Base-by-base conservation (phyloP, 2,329 filamentous ascomycete species). In the Ophiostoma triangulosporum region DNA sequence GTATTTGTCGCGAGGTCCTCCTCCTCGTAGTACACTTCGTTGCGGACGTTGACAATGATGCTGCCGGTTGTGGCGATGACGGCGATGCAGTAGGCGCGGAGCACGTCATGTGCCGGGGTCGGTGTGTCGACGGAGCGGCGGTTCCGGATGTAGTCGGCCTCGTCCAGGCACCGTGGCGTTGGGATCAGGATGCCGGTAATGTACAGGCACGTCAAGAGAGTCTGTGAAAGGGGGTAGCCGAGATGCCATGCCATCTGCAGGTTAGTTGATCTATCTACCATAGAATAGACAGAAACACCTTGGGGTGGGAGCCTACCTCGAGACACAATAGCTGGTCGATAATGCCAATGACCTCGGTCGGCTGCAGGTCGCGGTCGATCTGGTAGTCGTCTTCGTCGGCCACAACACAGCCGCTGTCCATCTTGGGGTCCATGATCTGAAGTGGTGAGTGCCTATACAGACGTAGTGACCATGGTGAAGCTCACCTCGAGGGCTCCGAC, bases 381-480 rank as follows among this genome's bases (percentile, higher is more conserved):
- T 95, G 84, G 66, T 91, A 95, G 6, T 48, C 77, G 58, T 90
- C 77, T 58, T 91, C 84, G 56, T 95, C 87, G 32, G 91, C 77
- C 80, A 20, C 80, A 76, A 6, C 73, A 59, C 84, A 89, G 27
- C 93, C 93, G 64, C 88, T 96, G 68, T 98, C 93, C 93, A 98
- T 98, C 69, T 97, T 98, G 1, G 87, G 83, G 64, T 98, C 93
- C 88, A 96, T 96, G 62, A 98, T 95, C 93, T 98, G 62, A 20
- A 26, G 54, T 48, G 40, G 9, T 9, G 38, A 32, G 1, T 24
- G 26, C 2, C n/a, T 38, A 20, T 20, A 35, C 8, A 35, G 9
- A 20, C 7, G 17, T 24, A 33, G 14, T 27, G 20, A 15, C 15
- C 11, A n/a, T 8, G 4, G 22, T 12, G 17, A 4, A 33, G 3